Conservation (phyloP, 805 yeast genomes). For the Torulaspora delbrueckii region DNA sequence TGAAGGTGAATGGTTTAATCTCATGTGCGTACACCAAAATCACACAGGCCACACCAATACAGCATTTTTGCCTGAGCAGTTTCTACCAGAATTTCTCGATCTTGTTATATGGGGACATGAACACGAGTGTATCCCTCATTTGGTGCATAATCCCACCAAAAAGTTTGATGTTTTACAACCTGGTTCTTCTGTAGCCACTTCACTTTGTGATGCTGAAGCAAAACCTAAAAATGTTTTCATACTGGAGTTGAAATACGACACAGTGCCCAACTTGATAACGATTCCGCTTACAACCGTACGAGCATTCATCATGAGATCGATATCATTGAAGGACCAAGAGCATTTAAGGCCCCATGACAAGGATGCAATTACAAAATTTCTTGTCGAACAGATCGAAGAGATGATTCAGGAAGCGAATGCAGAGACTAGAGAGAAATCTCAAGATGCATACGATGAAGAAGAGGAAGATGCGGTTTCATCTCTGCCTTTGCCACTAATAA, state of each 20-base stretch:
- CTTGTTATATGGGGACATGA: constrained; percentile 96
- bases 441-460: constrained; percentile 19
- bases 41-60: constrained; percentile 77
- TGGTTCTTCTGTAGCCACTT: constrained; percentile 91
- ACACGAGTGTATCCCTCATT: constrained; percentile 82
- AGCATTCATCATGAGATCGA: constrained; percentile 72
- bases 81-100: constrained; percentile 76
- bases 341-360: constrained; percentile 59
- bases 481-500: constrained; percentile 75
- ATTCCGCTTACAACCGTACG: constrained; percentile 54
- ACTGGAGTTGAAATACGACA: constrained; percentile 54
- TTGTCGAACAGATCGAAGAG: constrained; percentile 59
- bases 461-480: constrained; percentile 27
- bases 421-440: constrained; percentile 41
- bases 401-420: constrained; percentile 57
- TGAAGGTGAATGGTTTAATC: constrained; percentile 70
- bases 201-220: constrained; percentile 80
- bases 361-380: constrained; percentile 53
- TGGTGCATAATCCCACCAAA: constrained; percentile 48
- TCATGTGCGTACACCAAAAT: constrained; percentile 89
- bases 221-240: constrained; percentile 70
- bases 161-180: constrained; percentile 83
- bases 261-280: constrained; percentile 49
- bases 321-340: constrained; percentile 48
- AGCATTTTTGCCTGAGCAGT: constrained; percentile 76